Percentiles rank a stretch among this genome's conserved stretches.
Conservation (phyloP, 108 stramenopile species). For the Pelagomonas calceolata region DNA sequence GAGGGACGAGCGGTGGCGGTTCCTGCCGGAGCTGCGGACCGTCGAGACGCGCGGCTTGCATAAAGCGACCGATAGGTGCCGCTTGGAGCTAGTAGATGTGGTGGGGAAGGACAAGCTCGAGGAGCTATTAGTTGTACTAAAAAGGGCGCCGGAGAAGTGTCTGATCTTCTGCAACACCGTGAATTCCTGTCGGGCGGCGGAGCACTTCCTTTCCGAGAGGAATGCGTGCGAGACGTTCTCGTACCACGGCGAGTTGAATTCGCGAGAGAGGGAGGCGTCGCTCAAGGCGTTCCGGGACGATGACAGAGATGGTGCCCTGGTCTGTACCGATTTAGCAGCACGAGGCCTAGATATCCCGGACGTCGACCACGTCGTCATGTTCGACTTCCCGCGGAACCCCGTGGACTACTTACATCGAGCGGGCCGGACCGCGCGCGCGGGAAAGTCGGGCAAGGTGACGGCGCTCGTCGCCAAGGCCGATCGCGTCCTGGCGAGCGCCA, state of each 20-base stretch:
- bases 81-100: constrained; percentile 81
- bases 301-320: constrained; percentile 26
- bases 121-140: not conserved
- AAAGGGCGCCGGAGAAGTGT: constrained; percentile 28
- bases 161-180: constrained; percentile 90
- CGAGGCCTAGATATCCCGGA: constrained; percentile 75
- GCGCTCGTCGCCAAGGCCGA: constrained; percentile 73
- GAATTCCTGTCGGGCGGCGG: constrained; percentile 51
- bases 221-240: constrained; percentile 43
- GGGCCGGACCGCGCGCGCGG: constrained; percentile 73
- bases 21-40: constrained; percentile 54
- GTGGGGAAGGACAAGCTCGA: constrained; percentile 71
- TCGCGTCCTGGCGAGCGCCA: constrained; percentile 67
- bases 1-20: not conserved
- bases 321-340: constrained; percentile 77
- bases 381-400: constrained; percentile 79
- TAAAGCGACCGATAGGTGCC: constrained; percentile 67
- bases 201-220: constrained; percentile 63
- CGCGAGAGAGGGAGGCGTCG: constrained; percentile 41
- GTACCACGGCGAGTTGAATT: constrained; percentile 71
- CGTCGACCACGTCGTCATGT: constrained; percentile 77
- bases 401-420: constrained; percentile 79
- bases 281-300: constrained; percentile 16
- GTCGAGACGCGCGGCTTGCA: constrained; percentile 75
- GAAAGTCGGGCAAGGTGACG: constrained; percentile 44